phyloP scores from a whole-genome alignment of 2,329 filamentous ascomycete species.

The Cordyceps farinosa region DNA sequence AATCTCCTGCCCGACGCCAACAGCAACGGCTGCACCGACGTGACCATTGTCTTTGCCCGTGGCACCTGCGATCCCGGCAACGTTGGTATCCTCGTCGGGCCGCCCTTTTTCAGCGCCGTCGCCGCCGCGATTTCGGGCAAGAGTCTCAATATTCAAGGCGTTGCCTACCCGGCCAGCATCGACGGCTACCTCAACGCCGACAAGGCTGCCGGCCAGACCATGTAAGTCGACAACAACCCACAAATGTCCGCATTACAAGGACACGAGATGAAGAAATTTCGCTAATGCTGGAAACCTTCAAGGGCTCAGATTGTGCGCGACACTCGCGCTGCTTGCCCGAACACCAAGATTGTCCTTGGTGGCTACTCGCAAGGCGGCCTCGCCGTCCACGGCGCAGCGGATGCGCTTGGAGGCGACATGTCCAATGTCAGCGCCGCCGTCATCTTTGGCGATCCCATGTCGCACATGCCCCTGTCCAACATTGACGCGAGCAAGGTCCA shows the following conservation, averaged over 20 bases:
- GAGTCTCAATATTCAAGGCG: slow-evolving; percentile 27
- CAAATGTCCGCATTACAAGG: neutral
- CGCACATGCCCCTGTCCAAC: slow-evolving; percentile 24
- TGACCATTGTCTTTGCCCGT: slow-evolving; percentile 29
- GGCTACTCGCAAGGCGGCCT: slow-evolving; percentile 30
- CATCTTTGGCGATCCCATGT: slow-evolving; percentile 30
- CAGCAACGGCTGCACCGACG: slow-evolving; percentile 24
- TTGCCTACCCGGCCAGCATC: slow-evolving; percentile 28
- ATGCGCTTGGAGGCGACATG: slow-evolving; percentile 24
- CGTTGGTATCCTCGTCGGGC: slow-evolving; percentile 28
- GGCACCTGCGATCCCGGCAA: slow-evolving; percentile 32
- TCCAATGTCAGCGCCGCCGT: slow-evolving; percentile 29
- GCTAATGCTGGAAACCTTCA: too few species aligned
- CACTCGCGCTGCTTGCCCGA: slow-evolving; percentile 25
- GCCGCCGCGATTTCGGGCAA: slow-evolving; percentile 14
- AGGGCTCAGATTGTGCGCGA: slow-evolving; percentile 34
- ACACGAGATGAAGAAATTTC: too few species aligned
- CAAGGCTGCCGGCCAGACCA: slow-evolving; percentile 21
- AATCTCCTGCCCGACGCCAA: slow-evolving; percentile 19
- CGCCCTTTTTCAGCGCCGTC: slow-evolving; percentile 27
- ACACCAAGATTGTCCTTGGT: slow-evolving; percentile 22
- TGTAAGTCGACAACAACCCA: slow-evolving; percentile 22
- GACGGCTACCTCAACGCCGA: slow-evolving; percentile 26
- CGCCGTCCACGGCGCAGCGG: slow-evolving; percentile 28
- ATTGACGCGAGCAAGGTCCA: slow-evolving; percentile 23